Base-by-base conservation (phyloP, 2,329 filamentous ascomycete species). In the Coniochaeta pulveracea region DNA sequence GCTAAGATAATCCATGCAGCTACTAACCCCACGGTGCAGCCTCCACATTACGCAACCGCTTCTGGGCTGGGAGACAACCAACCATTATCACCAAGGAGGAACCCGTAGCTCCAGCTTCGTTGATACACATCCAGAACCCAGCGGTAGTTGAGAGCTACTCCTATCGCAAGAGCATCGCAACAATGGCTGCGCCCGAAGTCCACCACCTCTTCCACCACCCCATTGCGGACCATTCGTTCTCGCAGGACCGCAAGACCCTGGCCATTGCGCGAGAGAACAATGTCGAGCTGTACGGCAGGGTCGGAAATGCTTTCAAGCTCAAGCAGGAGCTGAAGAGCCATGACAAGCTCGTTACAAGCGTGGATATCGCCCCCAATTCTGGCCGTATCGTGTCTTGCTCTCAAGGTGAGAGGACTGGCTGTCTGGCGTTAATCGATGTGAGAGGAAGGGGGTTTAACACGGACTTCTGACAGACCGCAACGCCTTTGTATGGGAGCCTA, bases 131-230 rank as follows among this genome's bases (percentile, higher is more conserved):
- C 9, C 3, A 23, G 8, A n/a, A 23, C 21, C 8, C 21, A 35
- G 66, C 74, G 83, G 72, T 91, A 95, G 91, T 96, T 80, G 91
- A 96, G 91, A 93, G 85, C 75, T 84, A 57, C 85, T 93, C 85
- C 85, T 91, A 85, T 83, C 79, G 40, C 35, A 37, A 27, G 10
- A 31, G 9, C 34, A 38, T 22, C 34, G 32, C 34, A 12, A 69
- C 34, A 39, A 96, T 96, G 89, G 69, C 84, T 35, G 58, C 80
- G 39, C 85, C 88, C 43, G 85, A 96, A 69, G 83, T 93, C 38
- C 85, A 96, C 63, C 88, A 96, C 53, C 80, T 98, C 45, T 98
- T 98, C 66, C 86, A 96, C 65, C 77, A 81, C 47, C 86, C 89
- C 40, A 95, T 98, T 53, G 85, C 85, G 45, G 91, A 98, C 67